Evolutionary conservation across 257 asterid species (phyloP).

Genomic region (Ophiorrhiza pumila): DNA sequence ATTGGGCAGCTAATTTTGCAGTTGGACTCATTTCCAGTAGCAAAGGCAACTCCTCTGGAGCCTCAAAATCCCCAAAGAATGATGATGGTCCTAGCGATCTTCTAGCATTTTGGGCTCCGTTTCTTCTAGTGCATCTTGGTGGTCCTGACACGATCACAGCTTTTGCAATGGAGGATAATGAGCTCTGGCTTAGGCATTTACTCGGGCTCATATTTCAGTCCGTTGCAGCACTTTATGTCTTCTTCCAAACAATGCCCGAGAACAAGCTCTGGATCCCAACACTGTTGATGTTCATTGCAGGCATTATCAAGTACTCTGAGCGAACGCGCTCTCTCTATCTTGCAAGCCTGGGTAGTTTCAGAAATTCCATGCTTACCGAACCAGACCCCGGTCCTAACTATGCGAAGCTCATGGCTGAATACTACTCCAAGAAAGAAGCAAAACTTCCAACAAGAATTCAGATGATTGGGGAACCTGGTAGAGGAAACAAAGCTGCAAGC

Average conservation of each 20-base stretch:
- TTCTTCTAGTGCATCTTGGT: conserved; percentile 51
- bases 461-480: conserved; percentile 26
- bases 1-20: conserved; percentile 45
- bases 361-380: conserved; percentile 37
- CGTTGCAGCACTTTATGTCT: conserved; percentile 32
- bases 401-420: conserved; percentile 48
- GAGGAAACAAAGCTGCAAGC: conserved; percentile 10
- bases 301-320: conserved; percentile 45
- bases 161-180: conserved; percentile 47
- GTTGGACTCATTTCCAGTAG: conserved; percentile 49
- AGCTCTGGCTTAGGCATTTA: conserved; percentile 47
- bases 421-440: conserved; percentile 33
- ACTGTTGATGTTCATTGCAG: conserved; percentile 30
- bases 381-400: conserved; percentile 55
- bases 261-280: conserved; percentile 42
- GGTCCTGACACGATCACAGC: conserved; percentile 61
- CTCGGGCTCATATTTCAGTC: conserved; percentile 37
- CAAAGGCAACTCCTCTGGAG: conserved; percentile 12
- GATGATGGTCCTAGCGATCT: conserved; percentile 18
- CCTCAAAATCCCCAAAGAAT: not conserved
- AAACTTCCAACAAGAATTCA: conserved; percentile 33
- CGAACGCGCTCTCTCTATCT: conserved; percentile 36
- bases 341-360: conserved; percentile 36
- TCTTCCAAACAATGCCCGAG: conserved; percentile 30
- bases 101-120: conserved; percentile 49